A percentile compares a stretch with the other conserved stretches of the same genome.
phyloP scores from a whole-genome alignment of 2,329 filamentous ascomycete species.

The Neonectria coccinea region DNA sequence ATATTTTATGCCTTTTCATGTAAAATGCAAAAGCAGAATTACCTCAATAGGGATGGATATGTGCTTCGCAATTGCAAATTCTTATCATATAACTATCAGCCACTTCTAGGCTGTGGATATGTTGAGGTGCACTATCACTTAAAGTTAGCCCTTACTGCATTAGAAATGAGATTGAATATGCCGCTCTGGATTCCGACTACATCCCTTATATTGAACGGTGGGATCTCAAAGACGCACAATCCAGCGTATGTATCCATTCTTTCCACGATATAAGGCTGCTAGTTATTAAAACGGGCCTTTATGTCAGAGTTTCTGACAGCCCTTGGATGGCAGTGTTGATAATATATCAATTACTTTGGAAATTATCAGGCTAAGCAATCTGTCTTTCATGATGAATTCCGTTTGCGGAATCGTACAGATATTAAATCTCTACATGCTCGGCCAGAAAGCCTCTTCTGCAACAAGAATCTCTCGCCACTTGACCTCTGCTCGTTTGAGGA shows the following conservation, averaged over 20 bases:
- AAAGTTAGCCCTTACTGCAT: too few species aligned
- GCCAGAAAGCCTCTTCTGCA: constrained; percentile 72
- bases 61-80: neutral
- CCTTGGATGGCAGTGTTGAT: too few species aligned
- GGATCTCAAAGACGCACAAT: too few species aligned
- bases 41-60: neutral
- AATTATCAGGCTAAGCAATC: neutral
- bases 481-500: constrained; percentile 55
- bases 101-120: neutral
- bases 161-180: too few species aligned
- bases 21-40: neutral
- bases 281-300: too few species aligned
- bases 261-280: too few species aligned
- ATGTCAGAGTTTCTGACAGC: too few species aligned
- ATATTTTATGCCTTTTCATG: too few species aligned
- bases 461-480: constrained; percentile 64
- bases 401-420: neutral
- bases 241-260: too few species aligned
- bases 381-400: neutral
- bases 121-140: neutral
- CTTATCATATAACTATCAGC: neutral
- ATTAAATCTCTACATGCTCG: constrained; percentile 41
- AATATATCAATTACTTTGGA: too few species aligned
- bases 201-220: too few species aligned
- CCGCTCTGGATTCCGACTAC: too few species aligned